Conservation (phyloP, 768 basidiomycete species). For the Tylopilus plumbeoviolaceoides region DNA sequence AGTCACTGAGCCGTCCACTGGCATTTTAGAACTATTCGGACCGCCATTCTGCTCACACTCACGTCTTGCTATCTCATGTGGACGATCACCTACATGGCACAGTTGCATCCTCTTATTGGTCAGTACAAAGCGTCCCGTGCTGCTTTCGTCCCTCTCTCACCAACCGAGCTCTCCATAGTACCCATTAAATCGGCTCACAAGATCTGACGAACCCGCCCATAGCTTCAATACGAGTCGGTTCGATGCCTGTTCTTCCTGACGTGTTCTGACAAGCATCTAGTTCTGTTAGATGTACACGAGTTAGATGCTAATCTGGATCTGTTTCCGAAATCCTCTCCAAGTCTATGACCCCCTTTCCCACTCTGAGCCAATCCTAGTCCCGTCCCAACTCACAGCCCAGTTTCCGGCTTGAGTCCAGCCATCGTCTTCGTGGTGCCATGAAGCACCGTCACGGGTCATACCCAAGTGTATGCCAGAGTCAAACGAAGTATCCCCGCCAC, state of each 20-base stretch:
- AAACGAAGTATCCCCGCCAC: conserved; percentile 20
- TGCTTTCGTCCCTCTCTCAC: background rate
- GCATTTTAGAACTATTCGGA: conserved; percentile 86
- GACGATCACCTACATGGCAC: conserved; percentile 96
- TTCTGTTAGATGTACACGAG: conserved; percentile 22
- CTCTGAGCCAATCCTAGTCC: background rate
- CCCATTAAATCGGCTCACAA: conserved; percentile 17
- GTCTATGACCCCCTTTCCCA: conserved; percentile 1
- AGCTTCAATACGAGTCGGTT: conserved; percentile 25
- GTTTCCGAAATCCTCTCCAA: conserved; percentile 1
- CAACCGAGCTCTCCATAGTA: conserved; percentile 5
- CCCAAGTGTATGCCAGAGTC: conserved; percentile 28
- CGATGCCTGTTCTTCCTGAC: background rate
- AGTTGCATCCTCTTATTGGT: conserved; percentile 89
- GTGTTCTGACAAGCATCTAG: conserved; percentile 3
- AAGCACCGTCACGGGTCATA: background rate
- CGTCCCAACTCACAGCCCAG: conserved; percentile 7
- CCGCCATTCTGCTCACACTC: conserved; percentile 72
- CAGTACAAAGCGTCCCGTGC: conserved; percentile 20
- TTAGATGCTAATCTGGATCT: conserved; percentile 21
- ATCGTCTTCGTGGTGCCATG: conserved; percentile 5
- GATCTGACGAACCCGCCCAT: conserved; percentile 10
- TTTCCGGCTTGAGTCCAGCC: conserved; percentile 15
- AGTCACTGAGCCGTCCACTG: conserved; percentile 1
- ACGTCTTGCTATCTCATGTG: conserved; percentile 92